Evolutionary conservation across 2,329 filamentous ascomycete species (phyloP).

Genomic region (Aureobasidium sp.): DNA sequence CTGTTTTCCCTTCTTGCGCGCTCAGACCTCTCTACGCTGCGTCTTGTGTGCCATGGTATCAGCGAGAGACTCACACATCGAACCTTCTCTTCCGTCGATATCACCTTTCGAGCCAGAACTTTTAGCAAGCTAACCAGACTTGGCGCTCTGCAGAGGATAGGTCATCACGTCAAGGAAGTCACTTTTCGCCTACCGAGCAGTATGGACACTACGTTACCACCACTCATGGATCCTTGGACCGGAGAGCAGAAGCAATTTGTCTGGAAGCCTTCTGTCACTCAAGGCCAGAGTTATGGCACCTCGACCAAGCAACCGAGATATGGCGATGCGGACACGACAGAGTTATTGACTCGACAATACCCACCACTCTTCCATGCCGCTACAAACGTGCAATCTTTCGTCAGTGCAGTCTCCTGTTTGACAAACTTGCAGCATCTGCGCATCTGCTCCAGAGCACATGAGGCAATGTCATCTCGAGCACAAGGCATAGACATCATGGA

Average conservation of each 20-base stretch:
- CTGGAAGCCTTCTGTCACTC: slow-evolving; percentile 64
- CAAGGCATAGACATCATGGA: slow-evolving; percentile 73
- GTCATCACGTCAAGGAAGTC: slow-evolving; percentile 68
- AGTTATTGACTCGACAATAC: slow-evolving; percentile 78
- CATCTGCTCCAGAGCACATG: slow-evolving; percentile 66
- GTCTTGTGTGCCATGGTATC: slow-evolving; percentile 61
- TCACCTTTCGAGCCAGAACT: slow-evolving; percentile 64
- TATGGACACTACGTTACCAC: slow-evolving; percentile 71
- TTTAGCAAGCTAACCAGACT: slow-evolving; percentile 68
- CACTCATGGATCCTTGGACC: slow-evolving; percentile 69
- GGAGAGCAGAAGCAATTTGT: slow-evolving; percentile 73
- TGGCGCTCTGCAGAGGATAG: slow-evolving; percentile 67
- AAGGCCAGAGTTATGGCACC: slow-evolving; percentile 44
- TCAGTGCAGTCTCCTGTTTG: slow-evolving; percentile 62
- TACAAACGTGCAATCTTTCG: slow-evolving; percentile 78
- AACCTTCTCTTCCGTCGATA: slow-evolving; percentile 59
- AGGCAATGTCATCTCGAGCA: slow-evolving; percentile 39
- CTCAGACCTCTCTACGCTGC: slow-evolving; percentile 42
- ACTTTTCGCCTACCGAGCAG: slow-evolving; percentile 71
- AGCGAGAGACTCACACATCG: slow-evolving; percentile 60
- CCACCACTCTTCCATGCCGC: slow-evolving; percentile 83
- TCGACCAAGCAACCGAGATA: slow-evolving; percentile 63
- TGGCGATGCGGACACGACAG: slow-evolving; percentile 67
- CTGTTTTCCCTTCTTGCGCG: slow-evolving; percentile 35
- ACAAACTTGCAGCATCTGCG: slow-evolving; percentile 65